Conservation (phyloP, 2,329 filamentous ascomycete species). For the Chrysoporthe puriensis region DNA sequence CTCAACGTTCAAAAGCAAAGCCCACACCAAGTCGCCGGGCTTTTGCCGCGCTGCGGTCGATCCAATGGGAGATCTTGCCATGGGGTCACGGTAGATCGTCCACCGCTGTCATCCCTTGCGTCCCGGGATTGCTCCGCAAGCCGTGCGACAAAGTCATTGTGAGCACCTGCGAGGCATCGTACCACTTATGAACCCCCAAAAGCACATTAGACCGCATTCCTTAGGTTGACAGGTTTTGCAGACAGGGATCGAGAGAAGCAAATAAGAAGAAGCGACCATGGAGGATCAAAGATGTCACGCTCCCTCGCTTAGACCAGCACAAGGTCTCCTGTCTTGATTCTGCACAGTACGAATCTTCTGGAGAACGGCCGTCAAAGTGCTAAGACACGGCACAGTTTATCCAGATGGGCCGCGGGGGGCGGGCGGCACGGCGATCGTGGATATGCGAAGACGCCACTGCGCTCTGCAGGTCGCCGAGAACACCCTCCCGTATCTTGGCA, state of each 20-base stretch:
- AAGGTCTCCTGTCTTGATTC: neutral
- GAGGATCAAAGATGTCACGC: neutral
- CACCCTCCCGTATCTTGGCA: neutral
- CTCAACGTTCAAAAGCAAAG: neutral
- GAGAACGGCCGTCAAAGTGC: neutral
- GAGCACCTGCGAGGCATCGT: neutral
- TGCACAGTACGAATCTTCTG: neutral
- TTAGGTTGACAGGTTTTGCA: neutral
- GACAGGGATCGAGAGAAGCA: neutral
- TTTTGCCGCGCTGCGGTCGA: neutral
- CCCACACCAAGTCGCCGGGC: neutral
- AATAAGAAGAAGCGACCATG: conserved; percentile 4
- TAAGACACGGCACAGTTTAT: neutral
- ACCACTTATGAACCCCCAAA: too few species aligned
- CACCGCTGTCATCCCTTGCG: conserved; percentile 13
- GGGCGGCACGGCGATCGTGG: neutral
- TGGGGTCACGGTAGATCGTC: neutral
- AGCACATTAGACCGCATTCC: neutral
- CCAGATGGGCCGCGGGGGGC: neutral
- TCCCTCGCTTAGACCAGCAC: neutral
- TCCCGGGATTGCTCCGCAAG: neutral
- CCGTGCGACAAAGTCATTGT: conserved; percentile 1
- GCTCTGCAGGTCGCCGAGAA: conserved; percentile 10
- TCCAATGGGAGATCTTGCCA: conserved; percentile 2
- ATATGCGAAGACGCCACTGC: conserved; percentile 4